Evolutionary conservation across 2,329 filamentous ascomycete species (phyloP).

Genomic region (Cryphonectria naterciae): DNA sequence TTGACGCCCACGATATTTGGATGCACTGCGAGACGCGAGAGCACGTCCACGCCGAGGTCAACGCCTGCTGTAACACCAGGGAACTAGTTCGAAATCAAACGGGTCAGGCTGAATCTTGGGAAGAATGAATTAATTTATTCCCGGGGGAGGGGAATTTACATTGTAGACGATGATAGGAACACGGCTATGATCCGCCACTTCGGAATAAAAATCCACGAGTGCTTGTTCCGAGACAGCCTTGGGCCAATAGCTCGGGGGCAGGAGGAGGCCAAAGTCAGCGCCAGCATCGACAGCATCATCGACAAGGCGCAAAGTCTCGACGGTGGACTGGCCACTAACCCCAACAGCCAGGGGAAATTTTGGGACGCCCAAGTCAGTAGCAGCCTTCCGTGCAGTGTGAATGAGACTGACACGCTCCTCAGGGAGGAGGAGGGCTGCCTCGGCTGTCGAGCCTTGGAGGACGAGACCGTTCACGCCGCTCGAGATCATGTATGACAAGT

Average conservation of each 20-base stretch:
- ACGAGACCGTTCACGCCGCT: constrained; percentile 52
- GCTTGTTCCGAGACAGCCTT: constrained; percentile 41
- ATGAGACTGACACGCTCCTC: constrained; percentile 48
- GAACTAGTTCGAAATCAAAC: constrained; percentile 28
- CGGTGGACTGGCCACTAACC: constrained; percentile 44
- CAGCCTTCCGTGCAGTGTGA: constrained; percentile 26
- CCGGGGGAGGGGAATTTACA: constrained; percentile 29
- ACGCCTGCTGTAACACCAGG: constrained; percentile 41
- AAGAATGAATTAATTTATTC: neutral
- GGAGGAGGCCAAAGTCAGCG: constrained; percentile 43
- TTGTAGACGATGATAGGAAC: constrained; percentile 38
- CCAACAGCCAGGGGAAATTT: constrained; percentile 50
- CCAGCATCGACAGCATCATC: constrained; percentile 44
- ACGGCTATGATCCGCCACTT: constrained; percentile 42
- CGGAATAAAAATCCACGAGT: constrained; percentile 42
- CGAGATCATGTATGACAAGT: constrained; percentile 46
- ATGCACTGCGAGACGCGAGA: constrained; percentile 33
- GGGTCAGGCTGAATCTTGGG: neutral
- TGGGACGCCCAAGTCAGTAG: constrained; percentile 10
- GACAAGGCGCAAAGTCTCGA: constrained; percentile 42
- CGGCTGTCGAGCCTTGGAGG: constrained; percentile 52
- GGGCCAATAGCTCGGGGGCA: constrained; percentile 47
- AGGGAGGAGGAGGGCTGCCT: constrained; percentile 46
- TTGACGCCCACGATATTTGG: constrained; percentile 37
- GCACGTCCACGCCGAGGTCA: constrained; percentile 36